Evolutionary conservation across 257 asterid genomes (phyloP).

Genomic region (Rubia yunnanensis): DNA sequence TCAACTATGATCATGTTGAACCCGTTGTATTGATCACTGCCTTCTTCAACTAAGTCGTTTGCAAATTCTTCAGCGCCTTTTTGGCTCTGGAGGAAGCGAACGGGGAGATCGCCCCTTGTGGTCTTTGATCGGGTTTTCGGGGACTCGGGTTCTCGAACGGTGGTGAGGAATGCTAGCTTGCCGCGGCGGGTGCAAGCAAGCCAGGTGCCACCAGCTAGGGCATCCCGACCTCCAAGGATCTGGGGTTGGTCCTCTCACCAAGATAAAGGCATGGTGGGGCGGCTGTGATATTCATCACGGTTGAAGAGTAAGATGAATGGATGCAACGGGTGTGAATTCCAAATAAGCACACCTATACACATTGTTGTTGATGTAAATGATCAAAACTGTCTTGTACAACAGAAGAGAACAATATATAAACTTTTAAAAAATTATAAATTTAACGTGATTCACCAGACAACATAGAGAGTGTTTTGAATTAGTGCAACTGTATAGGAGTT

Average conservation of each 20-base stretch:
- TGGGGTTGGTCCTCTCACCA: conserved; percentile 61
- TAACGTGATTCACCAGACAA: too few species aligned
- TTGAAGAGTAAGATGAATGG: conserved; percentile 65
- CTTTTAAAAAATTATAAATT: too few species aligned
- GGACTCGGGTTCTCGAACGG: conserved; percentile 44
- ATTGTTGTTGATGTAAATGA: conserved; percentile 12
- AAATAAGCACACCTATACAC: conserved; percentile 66
- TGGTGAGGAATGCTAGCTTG: conserved; percentile 63
- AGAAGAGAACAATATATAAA: too few species aligned
- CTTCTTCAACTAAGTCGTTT: conserved; percentile 47
- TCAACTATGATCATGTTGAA: conserved; percentile 73
- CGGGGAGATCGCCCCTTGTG: conserved; percentile 64
- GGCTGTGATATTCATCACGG: conserved; percentile 60
- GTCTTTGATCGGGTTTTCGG: conserved; percentile 10
- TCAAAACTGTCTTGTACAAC: too few species aligned
- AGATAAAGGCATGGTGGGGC: conserved; percentile 51
- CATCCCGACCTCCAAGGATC: conserved; percentile 75
- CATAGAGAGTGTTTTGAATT: too few species aligned
- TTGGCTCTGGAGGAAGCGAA: conserved; percentile 65
- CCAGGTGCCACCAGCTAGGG: conserved; percentile 81
- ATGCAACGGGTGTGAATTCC: conserved; percentile 58
- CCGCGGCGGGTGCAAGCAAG: conserved; percentile 46
- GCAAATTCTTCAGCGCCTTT: conserved; percentile 58
- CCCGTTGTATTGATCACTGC: conserved; percentile 36
- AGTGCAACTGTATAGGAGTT: too few species aligned